phyloP scores from a whole-genome alignment of 495 filamentous ascomycete genomes.

The Aspergillus sparsus region DNA sequence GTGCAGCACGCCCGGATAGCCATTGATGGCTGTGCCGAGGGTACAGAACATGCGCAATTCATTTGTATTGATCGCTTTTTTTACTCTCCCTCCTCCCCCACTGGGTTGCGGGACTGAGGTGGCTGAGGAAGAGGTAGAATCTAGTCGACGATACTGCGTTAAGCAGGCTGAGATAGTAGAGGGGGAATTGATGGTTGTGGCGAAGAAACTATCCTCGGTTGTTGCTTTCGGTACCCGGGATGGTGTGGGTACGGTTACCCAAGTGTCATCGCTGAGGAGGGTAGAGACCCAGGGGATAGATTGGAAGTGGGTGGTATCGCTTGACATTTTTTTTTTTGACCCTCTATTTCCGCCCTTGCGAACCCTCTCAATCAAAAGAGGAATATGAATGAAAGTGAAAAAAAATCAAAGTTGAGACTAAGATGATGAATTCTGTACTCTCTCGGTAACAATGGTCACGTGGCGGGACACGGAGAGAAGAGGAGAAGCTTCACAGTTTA shows the following conservation, averaged over 20 bases:
- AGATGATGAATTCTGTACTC: no score
- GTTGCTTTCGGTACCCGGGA: conserved; percentile 45
- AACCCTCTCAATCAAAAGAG: no score
- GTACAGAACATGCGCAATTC: conserved; percentile 45
- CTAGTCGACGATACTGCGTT: conserved; percentile 23
- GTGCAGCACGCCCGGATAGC: conserved; percentile 57
- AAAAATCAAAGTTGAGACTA: no score
- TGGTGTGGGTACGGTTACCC: conserved; percentile 37
- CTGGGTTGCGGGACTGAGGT: background rate
- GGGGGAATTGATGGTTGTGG: conserved; percentile 53
- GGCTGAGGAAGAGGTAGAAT: conserved; percentile 13
- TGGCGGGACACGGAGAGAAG: no score
- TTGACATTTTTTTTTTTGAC: conserved; percentile 16
- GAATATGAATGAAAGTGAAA: no score
- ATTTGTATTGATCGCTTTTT: conserved; percentile 21
- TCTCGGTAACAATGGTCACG: no score
- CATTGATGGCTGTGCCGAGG: conserved; percentile 49
- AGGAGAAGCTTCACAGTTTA: no score
- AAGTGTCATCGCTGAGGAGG: conserved; percentile 44
- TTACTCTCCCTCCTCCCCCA: background rate
- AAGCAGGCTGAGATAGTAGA: conserved; percentile 53
- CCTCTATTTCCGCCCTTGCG: no score
- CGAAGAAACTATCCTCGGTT: conserved; percentile 57
- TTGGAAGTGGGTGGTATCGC: conserved; percentile 48
- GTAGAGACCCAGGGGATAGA: conserved; percentile 59